Conservation (phyloP, 1,139 yeast species). For the Suhomyces taliae region DNA sequence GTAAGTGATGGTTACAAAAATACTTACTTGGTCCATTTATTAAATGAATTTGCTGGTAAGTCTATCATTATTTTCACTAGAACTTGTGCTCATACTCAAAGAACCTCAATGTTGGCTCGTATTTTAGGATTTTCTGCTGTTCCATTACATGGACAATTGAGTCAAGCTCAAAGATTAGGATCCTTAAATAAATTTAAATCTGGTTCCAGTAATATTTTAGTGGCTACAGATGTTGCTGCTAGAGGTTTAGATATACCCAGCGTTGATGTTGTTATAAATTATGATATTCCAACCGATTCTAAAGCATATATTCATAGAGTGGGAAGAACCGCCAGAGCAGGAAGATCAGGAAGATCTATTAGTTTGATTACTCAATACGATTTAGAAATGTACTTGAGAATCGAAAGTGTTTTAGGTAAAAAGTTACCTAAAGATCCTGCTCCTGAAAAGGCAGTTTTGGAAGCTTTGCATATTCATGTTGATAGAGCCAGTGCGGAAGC, state of each 20-base stretch:
- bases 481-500: constrained; percentile 94
- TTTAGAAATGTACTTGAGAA: constrained; percentile 79
- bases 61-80: constrained; percentile 87
- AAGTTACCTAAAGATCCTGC: constrained; percentile 76
- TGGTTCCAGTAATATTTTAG: constrained; percentile 76
- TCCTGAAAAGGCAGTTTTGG: constrained; percentile 74
- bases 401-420: constrained; percentile 82
- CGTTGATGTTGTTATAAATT: constrained; percentile 89
- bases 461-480: constrained; percentile 80
- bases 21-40: constrained; percentile 76
- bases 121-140: constrained; percentile 85
- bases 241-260: constrained; percentile 96
- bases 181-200: constrained; percentile 90
- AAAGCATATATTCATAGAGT: constrained; percentile 97
- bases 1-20: constrained; percentile 92
- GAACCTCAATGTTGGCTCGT: constrained; percentile 80
- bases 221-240: constrained; percentile 98
- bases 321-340: constrained; percentile 98
- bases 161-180: constrained; percentile 90
- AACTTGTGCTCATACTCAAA: constrained; percentile 93
- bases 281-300: constrained; percentile 97
- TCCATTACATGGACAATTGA: constrained; percentile 91
- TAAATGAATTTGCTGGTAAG: constrained; percentile 85
- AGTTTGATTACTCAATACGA: constrained; percentile 95
- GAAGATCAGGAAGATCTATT: constrained; percentile 88